Base-by-base conservation (phyloP, 2,329 filamentous ascomycete genomes). In the Huntiella moniliformis region DNA sequence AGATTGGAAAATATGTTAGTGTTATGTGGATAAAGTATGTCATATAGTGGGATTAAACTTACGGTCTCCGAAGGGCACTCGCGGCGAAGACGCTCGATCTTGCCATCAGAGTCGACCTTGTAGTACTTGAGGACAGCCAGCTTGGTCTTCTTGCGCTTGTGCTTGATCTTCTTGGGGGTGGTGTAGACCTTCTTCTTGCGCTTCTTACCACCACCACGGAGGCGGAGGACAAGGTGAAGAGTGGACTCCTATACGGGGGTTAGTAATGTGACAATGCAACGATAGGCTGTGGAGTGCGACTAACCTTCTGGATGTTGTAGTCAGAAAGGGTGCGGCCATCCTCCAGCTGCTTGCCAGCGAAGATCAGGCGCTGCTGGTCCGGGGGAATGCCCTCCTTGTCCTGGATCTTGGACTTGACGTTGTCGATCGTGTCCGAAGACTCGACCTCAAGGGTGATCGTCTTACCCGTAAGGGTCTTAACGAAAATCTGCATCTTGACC, bases 61-160 rank as follows among this genome's bases (percentile, higher is more conserved):
- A 91, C 84, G 63, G 81, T 84, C 58, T 87, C 80, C 64, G 76
- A 71, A 57, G 92, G 91, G 76, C 91, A 98, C 79, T 98, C 92
- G 69, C 91, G 79, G 66, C 92, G 79, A 57, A 98, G 81, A 64
- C 91, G 91, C 82, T 98, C 91, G 61, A 98, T 96, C 82, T 96
- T 96, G 71, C 92, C 91, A 63, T 98, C 91, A 60, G 83, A 85
- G 69, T 96, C 91, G 61, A 98, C 91, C 84, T 98, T 98, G 84
- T 98, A 98, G 84, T 98, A 98, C 82, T 98, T 98, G 69, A 98
- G 87, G 59, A 98, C 88, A 62, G 91, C 91, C 68, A 98, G 74
- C 82, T 98, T 98, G 79, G 83, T 94, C 88, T 98, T 98, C 86
- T 96, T 98, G 76, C 86, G 82, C 87, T 98, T 98, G 82, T 98